Evolutionary conservation across 108 stramenopile species (phyloP), one percentile per base, ranked within the genome.

Genomic region (Nitzschia inconspicua): DNA sequence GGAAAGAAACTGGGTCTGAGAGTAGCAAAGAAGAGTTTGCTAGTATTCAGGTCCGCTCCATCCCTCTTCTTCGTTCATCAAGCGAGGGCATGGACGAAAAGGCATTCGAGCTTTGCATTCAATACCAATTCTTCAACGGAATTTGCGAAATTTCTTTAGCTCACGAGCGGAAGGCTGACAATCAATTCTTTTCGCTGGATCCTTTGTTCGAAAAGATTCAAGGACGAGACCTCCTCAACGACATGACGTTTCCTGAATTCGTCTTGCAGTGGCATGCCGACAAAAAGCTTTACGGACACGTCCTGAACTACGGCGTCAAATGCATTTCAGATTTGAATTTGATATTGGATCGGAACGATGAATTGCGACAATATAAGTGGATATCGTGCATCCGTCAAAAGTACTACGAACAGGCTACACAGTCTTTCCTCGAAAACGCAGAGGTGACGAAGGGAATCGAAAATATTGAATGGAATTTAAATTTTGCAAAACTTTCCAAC

Each of bases 181-280:
- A 53, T 0, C 14, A 20, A 25, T 40, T 42, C 18, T 71, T 51
- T 47, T 41, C 60, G 2, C 49, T 71, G 32, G 72, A 73, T 54
- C 72, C 58, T 10, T 46, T 65, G 18, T 65, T 73, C 39, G 51
- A 48, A n/a, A 52, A 40, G 29, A 58, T 64, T 13, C 24, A 44
- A 16, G 57, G 34, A 46, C 24, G 25, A 16, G 70, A 72, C 27
- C 16, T 56, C 6, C 30, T 23, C 9, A 39, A 40, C 30, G 64
- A 64, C 24, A 60, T 28, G 36, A 46, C 70, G 30, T 77, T 77
- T 65, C 26, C 71, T 1, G 57, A 68, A n/a, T 72, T 60, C 40
- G 70, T 73, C 2, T 35, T 77, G 55, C 67, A 72, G 42, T 77
- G 68, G 67, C 66, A 69, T 39, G 47, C 66, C 35, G 71, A 77